phyloP scores from a whole-genome alignment of 768 basidiomycete genomes.

The Cystobasidiopsis lactophilus region DNA sequence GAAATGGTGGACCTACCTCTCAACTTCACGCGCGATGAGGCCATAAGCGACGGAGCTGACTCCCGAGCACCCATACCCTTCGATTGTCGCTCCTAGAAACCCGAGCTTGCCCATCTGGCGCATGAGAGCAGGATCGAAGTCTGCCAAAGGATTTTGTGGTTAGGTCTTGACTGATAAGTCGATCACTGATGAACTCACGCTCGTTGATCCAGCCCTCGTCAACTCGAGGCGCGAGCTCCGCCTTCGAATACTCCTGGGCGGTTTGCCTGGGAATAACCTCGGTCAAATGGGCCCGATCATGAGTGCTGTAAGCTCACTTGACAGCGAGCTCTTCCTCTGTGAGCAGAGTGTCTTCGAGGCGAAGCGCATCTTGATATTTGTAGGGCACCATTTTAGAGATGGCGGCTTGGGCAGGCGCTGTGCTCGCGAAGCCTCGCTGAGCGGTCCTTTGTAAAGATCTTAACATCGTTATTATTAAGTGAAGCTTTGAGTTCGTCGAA shows the following conservation, averaged over 20 bases:
- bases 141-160: no score
- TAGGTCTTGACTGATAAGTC: no score
- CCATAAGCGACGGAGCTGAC: slow-evolving; percentile 81
- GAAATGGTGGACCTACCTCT: no score
- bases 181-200: no score
- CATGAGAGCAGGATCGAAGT: slow-evolving; percentile 53
- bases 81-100: slow-evolving; percentile 71
- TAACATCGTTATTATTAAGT: no score
- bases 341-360: slow-evolving; percentile 44
- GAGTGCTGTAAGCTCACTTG: no score
- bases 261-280: no score
- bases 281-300: no score
- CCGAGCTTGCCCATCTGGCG: slow-evolving; percentile 85
- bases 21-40: slow-evolving; percentile 71
- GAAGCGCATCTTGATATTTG: slow-evolving; percentile 46
- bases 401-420: no score
- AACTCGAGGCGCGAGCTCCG: slow-evolving; percentile 68
- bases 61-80: slow-evolving; percentile 85
- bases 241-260: slow-evolving; percentile 59
- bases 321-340: slow-evolving; percentile 79
- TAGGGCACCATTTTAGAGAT: slow-evolving; percentile 24
- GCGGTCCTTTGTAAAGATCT: no score
- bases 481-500: no score
- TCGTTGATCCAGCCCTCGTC: slow-evolving; percentile 61
- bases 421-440: no score